phyloP scores from a whole-genome alignment of 192 early-diverging fungal species.

The Cetraspora pellucida region DNA sequence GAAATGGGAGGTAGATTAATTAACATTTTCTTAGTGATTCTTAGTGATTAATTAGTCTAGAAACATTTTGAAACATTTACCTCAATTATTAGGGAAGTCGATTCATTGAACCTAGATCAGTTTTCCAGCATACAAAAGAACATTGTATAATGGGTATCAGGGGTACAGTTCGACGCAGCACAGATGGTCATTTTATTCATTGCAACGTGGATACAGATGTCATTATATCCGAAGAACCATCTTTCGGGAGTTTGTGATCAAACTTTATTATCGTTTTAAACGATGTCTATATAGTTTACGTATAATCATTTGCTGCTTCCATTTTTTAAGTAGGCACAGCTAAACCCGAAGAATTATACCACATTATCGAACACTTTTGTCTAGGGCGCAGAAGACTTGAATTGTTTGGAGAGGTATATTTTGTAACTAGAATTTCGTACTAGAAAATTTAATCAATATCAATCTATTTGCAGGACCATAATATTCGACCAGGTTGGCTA shows the following conservation, averaged over 20 bases:
- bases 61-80: no score
- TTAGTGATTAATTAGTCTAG: no score
- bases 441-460: background rate
- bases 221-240: slow-evolving; percentile 62
- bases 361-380: slow-evolving; percentile 69
- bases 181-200: slow-evolving; percentile 71
- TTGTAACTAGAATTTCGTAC: background rate
- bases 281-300: background rate
- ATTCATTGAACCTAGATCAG: slow-evolving; percentile 42
- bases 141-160: slow-evolving; percentile 71
- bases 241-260: slow-evolving; percentile 33
- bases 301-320: background rate
- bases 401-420: slow-evolving; percentile 57
- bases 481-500: slow-evolving; percentile 65
- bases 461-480: slow-evolving; percentile 43
- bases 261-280: background rate
- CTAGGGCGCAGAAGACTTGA: slow-evolving; percentile 62
- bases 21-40: background rate
- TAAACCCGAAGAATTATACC: slow-evolving; percentile 65
- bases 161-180: slow-evolving; percentile 64
- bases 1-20: slow-evolving; percentile 39
- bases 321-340: slow-evolving; percentile 36
- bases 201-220: slow-evolving; percentile 74
- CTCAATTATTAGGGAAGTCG: slow-evolving; percentile 39
- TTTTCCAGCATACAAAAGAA: slow-evolving; percentile 64